Conservation (phyloP, 1,284 basidiomycete species). For the Cutaneotrichosporon sp. region DNA sequence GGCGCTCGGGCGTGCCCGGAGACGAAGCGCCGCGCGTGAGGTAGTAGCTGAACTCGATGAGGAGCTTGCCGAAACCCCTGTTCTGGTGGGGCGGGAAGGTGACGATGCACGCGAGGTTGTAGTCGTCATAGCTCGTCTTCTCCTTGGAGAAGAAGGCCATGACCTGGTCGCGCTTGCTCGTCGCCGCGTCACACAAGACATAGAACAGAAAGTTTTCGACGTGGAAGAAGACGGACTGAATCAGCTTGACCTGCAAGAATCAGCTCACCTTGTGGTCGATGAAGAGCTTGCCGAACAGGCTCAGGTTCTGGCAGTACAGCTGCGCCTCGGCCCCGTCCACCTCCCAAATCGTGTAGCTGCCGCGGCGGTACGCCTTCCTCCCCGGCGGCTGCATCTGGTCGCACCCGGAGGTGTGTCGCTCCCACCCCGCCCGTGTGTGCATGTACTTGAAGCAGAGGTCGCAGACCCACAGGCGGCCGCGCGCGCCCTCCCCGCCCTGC, state of each 20-base stretch:
- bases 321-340: conserved; percentile 82
- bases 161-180: conserved; percentile 74
- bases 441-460: conserved; percentile 95
- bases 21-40: conserved; percentile 67
- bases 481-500: conserved; percentile 55
- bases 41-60: conserved; percentile 99
- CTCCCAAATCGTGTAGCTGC: conserved; percentile 91
- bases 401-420: conserved; percentile 75
- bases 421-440: conserved; percentile 69
- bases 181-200: conserved; percentile 78
- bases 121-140: conserved; percentile 93
- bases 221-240: conserved; percentile 85
- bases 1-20: conserved; percentile 90
- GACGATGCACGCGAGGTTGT: conserved; percentile 96
- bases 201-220: conserved; percentile 76
- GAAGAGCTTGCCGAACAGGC: conserved; percentile 97
- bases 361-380: conserved; percentile 83
- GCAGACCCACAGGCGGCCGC: conserved; percentile 52
- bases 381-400: conserved; percentile 78
- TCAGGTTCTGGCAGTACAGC: conserved; percentile 95
- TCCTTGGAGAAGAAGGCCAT: conserved; percentile 99
- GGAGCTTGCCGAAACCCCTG: conserved; percentile 86
- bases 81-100: conserved; percentile 92
- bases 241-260: conserved; percentile 9
- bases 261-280: conserved; percentile 82